Evolutionary conservation across 441 rosid species (phyloP).

Genomic region (Raphanus hybrid): DNA sequence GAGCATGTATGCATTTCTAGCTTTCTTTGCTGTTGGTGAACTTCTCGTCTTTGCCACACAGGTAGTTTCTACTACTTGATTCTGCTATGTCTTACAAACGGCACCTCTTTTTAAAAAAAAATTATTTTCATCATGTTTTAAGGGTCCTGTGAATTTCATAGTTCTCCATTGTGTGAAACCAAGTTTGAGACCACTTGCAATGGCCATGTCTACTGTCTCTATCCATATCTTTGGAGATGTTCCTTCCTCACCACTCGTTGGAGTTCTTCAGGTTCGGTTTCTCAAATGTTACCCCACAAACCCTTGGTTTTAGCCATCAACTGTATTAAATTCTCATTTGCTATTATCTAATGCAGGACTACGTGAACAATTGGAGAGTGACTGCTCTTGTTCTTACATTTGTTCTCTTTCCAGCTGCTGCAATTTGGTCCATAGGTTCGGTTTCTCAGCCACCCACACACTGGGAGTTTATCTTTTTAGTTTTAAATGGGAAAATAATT

Average conservation of each 20-base stretch:
- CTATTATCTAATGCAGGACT: slow-evolving; percentile 53
- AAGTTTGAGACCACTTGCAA: slow-evolving; percentile 76
- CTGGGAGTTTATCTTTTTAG: background rate
- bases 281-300: slow-evolving; percentile 9
- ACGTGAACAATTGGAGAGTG: slow-evolving; percentile 76
- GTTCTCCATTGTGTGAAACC: slow-evolving; percentile 74
- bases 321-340: slow-evolving; percentile 10
- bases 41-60: slow-evolving; percentile 89
- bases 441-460: slow-evolving; percentile 6
- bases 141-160: slow-evolving; percentile 80
- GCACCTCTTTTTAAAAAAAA: background rate
- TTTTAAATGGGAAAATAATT: slow-evolving; percentile 11
- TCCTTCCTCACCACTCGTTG: slow-evolving; percentile 83
- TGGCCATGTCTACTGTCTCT: slow-evolving; percentile 81
- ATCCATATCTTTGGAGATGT: slow-evolving; percentile 82
- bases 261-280: slow-evolving; percentile 63
- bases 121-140: slow-evolving; percentile 19
- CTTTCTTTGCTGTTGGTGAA: slow-evolving; percentile 83
- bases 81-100: slow-evolving; percentile 2
- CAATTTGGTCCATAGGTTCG: slow-evolving; percentile 78
- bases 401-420: slow-evolving; percentile 79
- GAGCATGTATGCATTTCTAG: slow-evolving; percentile 88
- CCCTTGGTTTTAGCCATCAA: slow-evolving; percentile 5
- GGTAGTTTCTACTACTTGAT: slow-evolving; percentile 47
- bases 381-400: slow-evolving; percentile 79